Evolutionary conservation across 768 basidiomycete genomes (phyloP), one percentile per base, ranked within the genome.

Genomic region (Pleurotus sapidus): DNA sequence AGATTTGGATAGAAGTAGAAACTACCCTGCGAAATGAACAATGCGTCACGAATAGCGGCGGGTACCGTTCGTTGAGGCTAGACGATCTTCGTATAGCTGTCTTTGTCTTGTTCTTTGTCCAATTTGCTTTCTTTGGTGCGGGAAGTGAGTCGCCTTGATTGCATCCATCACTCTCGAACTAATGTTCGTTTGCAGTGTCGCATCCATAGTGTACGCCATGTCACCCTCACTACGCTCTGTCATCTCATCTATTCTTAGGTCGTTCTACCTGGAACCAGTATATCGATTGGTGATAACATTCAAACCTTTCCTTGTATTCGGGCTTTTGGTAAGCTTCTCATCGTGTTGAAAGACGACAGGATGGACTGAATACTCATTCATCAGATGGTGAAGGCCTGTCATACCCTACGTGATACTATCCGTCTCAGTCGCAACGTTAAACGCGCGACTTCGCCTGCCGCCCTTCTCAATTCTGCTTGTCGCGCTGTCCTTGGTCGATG

Each of bases 121-220:
- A 95, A 63, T 82, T 91, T 43, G 92, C 85, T 2, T 93, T 93
- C 70, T 93, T 92, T 65, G 91, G 91, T 8, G 90, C 84, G 89
- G 89, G 74, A 91, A 89, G 88, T 89, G 71, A 62, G 88, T 77
- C 11, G 1, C 46, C 46, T 39, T 3, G 34, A 45, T 25, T 24
- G 18, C 39, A 37, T 25, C 56, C 48, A 55, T 34, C 3, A 7
- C 9, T 34, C 30, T 34, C 51, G 49, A 38, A 48, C 24, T 38
- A 4, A 34, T 34, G 30, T 11, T 34, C 9, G 30, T 34, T 34
- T 46, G 25, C 56, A 93, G 89, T 62, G 85, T 91, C 48, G 88
- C 89, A 17, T 89, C 89, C 11, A 92, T 93, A 65, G 88, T 90
- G 84, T 89, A 61, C 63, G 86, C 76, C 6, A n/a, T 53, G 8